Conservation (phyloP, 2,329 filamentous ascomycete species). For the Xylariaceae sp. region DNA sequence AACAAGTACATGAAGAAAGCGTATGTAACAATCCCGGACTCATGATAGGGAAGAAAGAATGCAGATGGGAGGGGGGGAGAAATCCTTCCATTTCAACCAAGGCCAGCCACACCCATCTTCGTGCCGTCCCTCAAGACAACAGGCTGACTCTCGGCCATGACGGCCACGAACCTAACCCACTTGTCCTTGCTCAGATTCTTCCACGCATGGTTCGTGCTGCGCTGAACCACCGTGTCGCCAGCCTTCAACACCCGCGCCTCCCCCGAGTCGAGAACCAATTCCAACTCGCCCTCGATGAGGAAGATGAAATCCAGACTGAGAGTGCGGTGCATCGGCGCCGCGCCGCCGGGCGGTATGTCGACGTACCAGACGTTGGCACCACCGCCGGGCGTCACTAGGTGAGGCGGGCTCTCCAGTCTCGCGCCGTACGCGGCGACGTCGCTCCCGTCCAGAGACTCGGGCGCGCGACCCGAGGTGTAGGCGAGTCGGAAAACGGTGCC, state of each 20-base stretch:
- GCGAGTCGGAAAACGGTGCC: constrained; percentile 5
- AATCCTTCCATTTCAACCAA: not conserved
- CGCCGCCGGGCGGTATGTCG: constrained; percentile 9
- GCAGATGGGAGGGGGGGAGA: too few relatives aligned
- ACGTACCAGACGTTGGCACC: constrained; percentile 12
- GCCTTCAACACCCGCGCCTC: constrained; percentile 10
- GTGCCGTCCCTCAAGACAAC: constrained; percentile 1
- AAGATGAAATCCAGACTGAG: constrained; percentile 14
- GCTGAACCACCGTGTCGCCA: constrained; percentile 6
- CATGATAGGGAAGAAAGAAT: too few relatives aligned
- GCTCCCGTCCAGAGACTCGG: not conserved
- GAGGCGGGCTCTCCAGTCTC: not conserved
- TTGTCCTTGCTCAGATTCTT: constrained; percentile 1
- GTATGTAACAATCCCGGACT: too few relatives aligned
- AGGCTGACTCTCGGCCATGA: not conserved
- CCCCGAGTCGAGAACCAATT: constrained; percentile 14
- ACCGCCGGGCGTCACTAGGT: not conserved
- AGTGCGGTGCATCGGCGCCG: constrained; percentile 13
- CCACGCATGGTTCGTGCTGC: constrained; percentile 1
- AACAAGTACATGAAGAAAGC: too few relatives aligned
- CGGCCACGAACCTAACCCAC: not conserved
- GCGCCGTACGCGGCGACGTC: not conserved
- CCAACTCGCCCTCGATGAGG: constrained; percentile 15
- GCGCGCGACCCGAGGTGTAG: constrained; percentile 1
- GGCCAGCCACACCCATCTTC: not conserved